A percentile compares a stretch with the other conserved stretches of the same genome.
These are phyloP conservation scores for Nicotiana sylvestris DNA, from an alignment of 257 asterid species.

Conservation along the genomic window DNA sequence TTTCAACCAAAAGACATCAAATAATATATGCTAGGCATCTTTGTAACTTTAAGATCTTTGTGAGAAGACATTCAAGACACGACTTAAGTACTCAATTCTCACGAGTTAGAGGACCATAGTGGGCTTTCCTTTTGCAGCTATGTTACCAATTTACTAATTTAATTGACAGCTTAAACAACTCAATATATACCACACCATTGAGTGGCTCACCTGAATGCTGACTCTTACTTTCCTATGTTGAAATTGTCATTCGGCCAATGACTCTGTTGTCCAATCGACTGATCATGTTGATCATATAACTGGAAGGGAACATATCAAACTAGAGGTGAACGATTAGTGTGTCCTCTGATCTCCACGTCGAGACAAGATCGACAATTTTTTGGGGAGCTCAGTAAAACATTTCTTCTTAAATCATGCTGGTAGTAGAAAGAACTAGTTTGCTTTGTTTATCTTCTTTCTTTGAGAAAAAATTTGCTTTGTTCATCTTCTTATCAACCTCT, in stretches of 20 bases:
- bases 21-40: background rate
- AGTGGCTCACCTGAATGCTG: background rate
- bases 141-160: background rate
- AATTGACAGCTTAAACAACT: background rate
- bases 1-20: background rate
- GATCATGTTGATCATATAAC: background rate
- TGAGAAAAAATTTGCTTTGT: too few species aligned
- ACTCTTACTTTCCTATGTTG: background rate
- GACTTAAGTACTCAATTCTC: background rate
- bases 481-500: background rate
- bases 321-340: background rate
- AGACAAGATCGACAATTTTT: background rate
- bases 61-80: background rate
- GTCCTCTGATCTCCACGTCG: background rate
- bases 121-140: background rate
- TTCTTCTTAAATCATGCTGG: background rate
- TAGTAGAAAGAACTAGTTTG: background rate
- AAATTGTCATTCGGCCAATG: background rate
- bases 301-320: background rate
- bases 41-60: background rate
- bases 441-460: background rate
- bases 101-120: background rate
- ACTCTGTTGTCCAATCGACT: background rate
- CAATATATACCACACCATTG: background rate
- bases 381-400: background rate